Percentiles rank a stretch among this genome's conserved stretches.
phyloP scores from a whole-genome alignment of 2,329 filamentous ascomycete species.

The Paramyrothecium sp. region DNA sequence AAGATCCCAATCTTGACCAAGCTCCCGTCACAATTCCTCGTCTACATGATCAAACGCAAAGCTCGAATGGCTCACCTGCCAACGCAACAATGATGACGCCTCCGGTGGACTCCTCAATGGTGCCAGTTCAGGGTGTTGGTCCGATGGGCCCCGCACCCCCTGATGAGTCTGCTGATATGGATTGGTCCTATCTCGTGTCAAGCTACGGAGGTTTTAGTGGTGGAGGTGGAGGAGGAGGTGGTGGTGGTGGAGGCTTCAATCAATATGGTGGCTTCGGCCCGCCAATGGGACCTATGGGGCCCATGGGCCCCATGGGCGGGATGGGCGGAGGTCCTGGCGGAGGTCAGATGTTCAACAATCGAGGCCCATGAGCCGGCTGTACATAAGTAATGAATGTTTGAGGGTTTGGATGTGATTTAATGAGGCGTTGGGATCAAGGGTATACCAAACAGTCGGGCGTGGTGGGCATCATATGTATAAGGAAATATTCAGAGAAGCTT shows the following conservation, averaged over 20 bases:
- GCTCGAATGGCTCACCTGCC: slow-evolving; percentile 13
- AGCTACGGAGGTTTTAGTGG: slow-evolving; percentile 34
- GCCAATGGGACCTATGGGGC: slow-evolving; percentile 1
- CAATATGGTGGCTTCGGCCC: slow-evolving; percentile 19
- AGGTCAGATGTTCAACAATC: slow-evolving; percentile 25
- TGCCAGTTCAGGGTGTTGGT: not conserved
- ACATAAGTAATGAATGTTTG: not conserved
- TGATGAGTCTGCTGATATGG: slow-evolving; percentile 37
- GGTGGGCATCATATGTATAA: too few relatives aligned
- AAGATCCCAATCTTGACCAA: slow-evolving; percentile 15
- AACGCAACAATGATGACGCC: slow-evolving; percentile 30
- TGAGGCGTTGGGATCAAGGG: not conserved
- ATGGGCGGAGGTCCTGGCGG: slow-evolving; percentile 16
- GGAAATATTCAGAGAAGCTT: too few relatives aligned
- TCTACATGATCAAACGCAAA: slow-evolving; percentile 2
- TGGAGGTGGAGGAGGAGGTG: slow-evolving; percentile 15
- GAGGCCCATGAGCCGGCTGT: not conserved
- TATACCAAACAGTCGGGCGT: not conserved
- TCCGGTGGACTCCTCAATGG: slow-evolving; percentile 18
- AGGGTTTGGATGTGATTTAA: not conserved
- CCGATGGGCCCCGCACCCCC: slow-evolving; percentile 10
- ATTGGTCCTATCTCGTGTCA: slow-evolving; percentile 48
- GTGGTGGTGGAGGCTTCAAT: slow-evolving; percentile 19
- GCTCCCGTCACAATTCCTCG: slow-evolving; percentile 23
- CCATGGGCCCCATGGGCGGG: slow-evolving; percentile 9